Base-by-base conservation (phyloP, 805 yeast genomes). In the Candida vaughaniae region DNA sequence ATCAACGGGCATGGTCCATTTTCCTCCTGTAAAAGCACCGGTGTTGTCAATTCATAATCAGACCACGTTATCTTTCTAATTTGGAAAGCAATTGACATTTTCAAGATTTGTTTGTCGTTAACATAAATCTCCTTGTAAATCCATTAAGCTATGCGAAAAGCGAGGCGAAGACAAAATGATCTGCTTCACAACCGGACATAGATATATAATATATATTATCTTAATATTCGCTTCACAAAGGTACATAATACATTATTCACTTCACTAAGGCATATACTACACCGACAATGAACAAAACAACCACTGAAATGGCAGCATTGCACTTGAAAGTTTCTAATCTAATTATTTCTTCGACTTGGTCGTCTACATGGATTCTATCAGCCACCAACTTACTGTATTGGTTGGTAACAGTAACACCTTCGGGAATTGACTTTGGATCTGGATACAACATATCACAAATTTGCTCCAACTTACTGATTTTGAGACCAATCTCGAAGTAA, bases 1-100 rank as follows among this genome's bases (percentile, higher is more conserved):
- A 90, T 72, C 25, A 90, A 58, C 2, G 95, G 95, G 54, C 96
- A 89, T 0, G 96, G 95, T 0, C 96, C 96, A 52, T 88, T 87
- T 32, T 63, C 68, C 44, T 86, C 85, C 62, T 89, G 96, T 15
- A 87, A 59, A 3, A 90, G 62, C 22, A 89, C 77, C 28, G 78
- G 78, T 39, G 81, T 71, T 45, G 39, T 44, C 20, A 56, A 56
- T 31, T 59, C 58, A 46, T 64, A 59, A 31, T 58, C 62, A 20
- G 66, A 57, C 71, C 70, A 66, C 19, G 41, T 37, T 20, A 64
- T 50, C 22, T 41, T 31, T 36, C 56, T 52, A 16, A 62, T 58
- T n/a, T 48, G 41, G 33, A 50, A 50, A 12, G 28, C 35, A 16
- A 41, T 41, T 8, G 22, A 8, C 26, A 19, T 31, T 16, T 5